Conservation (phyloP, 202 grass and related monocot genomes). For the Panicum hallii region DNA sequence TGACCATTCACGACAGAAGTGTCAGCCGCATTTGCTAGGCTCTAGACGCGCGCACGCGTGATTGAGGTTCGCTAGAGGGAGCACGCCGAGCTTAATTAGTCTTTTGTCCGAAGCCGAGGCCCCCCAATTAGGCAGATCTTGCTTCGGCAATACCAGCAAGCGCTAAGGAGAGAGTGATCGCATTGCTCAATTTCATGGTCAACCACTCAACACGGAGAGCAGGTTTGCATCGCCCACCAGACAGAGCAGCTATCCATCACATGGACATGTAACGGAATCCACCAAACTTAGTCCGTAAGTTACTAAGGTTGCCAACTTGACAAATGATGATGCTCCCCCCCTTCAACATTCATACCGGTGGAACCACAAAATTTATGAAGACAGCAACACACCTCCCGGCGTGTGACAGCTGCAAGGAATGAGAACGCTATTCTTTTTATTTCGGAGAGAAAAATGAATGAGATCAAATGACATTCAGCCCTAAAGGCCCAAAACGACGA, state of each 20-base stretch:
- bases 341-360: neutral
- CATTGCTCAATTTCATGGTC: neutral
- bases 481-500: neutral
- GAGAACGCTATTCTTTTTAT: neutral
- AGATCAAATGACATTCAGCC: neutral
- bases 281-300: constrained; percentile 8
- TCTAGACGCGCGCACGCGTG: neutral
- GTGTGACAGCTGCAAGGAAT: neutral
- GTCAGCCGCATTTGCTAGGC: neutral
- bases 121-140: neutral
- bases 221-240: neutral
- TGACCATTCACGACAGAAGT: neutral
- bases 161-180: neutral
- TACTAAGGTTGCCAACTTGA: constrained; percentile 6
- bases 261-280: neutral
- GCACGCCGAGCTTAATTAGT: neutral
- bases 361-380: constrained; percentile 5
- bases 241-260: neutral
- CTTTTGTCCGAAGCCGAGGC: neutral
- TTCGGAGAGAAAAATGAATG: neutral
- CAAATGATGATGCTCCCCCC: neutral
- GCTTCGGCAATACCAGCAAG: neutral
- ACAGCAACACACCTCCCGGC: neutral
- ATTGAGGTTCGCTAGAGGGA: neutral
- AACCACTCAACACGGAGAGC: neutral